Evolutionary conservation across 2,329 filamentous ascomycete genomes (phyloP).

Genomic region (Pseudogymnoascus sp.): DNA sequence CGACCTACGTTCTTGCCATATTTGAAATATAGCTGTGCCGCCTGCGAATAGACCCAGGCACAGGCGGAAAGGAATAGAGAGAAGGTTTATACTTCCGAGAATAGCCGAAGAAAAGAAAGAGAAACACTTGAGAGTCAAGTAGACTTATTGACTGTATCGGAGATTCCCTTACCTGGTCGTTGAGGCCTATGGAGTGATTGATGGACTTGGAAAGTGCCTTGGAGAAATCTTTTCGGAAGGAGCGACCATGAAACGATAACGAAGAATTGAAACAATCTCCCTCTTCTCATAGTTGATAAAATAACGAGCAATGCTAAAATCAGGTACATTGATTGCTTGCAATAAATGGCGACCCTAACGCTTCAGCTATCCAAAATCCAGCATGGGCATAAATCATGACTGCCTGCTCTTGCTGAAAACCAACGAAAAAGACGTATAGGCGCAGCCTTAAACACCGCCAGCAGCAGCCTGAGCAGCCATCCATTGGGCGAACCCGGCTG

Average conservation of each 20-base stretch:
- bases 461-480: constrained; percentile 22
- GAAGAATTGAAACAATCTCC: not conserved
- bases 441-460: not conserved
- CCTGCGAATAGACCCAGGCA: not conserved
- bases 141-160: not conserved
- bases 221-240: not conserved
- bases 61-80: not conserved
- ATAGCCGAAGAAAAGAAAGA: not conserved
- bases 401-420: not conserved
- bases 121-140: not conserved
- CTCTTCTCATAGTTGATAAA: not conserved
- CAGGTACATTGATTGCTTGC: constrained; percentile 8
- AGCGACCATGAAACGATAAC: not conserved
- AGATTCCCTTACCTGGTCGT: not conserved
- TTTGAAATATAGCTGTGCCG: not conserved
- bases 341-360: not conserved
- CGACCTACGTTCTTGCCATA: not conserved
- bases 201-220: not conserved
- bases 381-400: not conserved
- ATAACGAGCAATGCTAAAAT: not conserved
- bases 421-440: not conserved
- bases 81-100: not conserved
- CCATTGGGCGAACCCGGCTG: constrained; percentile 43
- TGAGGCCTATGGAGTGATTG: not conserved
- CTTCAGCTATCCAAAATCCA: not conserved